Evolutionary conservation across 2,329 filamentous ascomycete genomes (phyloP).

Genomic region (Xylariaceae sp.): DNA sequence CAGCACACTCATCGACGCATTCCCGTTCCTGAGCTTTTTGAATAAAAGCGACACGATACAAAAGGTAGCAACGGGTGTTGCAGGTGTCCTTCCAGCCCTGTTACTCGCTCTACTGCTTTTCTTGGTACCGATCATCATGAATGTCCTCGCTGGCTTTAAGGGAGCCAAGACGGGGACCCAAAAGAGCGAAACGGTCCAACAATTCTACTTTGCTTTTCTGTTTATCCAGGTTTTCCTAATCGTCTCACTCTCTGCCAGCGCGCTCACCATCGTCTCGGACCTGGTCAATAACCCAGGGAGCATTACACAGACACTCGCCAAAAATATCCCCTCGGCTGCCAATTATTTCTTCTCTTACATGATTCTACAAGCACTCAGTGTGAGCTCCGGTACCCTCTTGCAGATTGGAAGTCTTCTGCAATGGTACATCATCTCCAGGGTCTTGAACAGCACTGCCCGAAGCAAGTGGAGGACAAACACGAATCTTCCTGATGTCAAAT

Average conservation of each 20-base stretch:
- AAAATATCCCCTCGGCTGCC: constrained; percentile 76
- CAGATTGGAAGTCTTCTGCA: constrained; percentile 75
- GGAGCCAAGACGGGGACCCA: constrained; percentile 81
- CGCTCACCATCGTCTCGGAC: constrained; percentile 59
- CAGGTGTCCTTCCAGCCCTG: constrained; percentile 80
- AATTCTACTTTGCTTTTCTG: constrained; percentile 89
- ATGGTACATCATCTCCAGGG: constrained; percentile 77
- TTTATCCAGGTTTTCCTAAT: constrained; percentile 95
- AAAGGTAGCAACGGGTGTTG: constrained; percentile 60
- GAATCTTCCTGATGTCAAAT: constrained; percentile 69
- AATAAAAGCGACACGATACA: constrained; percentile 54
- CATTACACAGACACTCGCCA: constrained; percentile 68
- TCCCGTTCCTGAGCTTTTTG: constrained; percentile 70
- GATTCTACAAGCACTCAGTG: constrained; percentile 87
- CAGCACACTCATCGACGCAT: constrained; percentile 59
- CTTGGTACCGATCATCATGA: constrained; percentile 76
- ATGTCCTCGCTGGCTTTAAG: constrained; percentile 66
- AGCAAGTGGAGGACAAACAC: constrained; percentile 87
- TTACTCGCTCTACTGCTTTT: constrained; percentile 73
- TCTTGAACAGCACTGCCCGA: constrained; percentile 76
- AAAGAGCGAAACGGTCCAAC: constrained; percentile 77
- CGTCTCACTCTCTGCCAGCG: constrained; percentile 75
- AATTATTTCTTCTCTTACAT: constrained; percentile 99
- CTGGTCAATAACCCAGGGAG: constrained; percentile 55
- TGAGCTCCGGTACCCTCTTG: constrained; percentile 82